Percentiles rank a stretch among this genome's conserved stretches.
phyloP scores from a whole-genome alignment of 2,329 filamentous ascomycete species.

The Ceratocystis variospora region DNA sequence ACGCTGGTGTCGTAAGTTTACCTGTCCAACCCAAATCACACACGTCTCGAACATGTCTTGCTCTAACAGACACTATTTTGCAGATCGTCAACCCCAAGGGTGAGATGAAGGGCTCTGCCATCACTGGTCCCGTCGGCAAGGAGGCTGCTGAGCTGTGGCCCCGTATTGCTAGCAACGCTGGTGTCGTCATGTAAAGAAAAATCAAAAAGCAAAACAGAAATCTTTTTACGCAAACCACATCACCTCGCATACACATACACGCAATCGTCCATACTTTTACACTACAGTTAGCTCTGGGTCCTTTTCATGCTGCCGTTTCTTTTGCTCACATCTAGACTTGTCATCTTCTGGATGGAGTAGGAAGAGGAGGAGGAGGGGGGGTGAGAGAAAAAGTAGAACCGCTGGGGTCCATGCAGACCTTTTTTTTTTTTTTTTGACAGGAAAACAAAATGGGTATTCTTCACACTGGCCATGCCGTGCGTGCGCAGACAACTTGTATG shows the following conservation, averaged over 20 bases:
- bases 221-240: constrained; percentile 19
- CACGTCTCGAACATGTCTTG: not conserved
- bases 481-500: not conserved
- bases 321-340: not conserved
- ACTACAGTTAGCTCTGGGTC: not conserved
- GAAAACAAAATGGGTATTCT: constrained; percentile 8
- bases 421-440: constrained; percentile 12
- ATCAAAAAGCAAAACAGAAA: constrained; percentile 23
- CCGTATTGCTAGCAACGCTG: constrained; percentile 99
- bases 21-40: not conserved
- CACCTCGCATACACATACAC: constrained; percentile 10
- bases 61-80: too few relatives aligned
- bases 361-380: not conserved
- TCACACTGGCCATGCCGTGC: not conserved
- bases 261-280: constrained; percentile 9
- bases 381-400: not conserved
- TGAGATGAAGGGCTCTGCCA: constrained; percentile 99
- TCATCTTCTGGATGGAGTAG: not conserved
- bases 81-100: constrained; percentile 99
- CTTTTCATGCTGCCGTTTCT: not conserved
- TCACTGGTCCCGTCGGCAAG: constrained; percentile 98
- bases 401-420: not conserved
- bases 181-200: constrained; percentile 90
- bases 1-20: constrained; percentile 85
- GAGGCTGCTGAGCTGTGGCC: constrained; percentile 99